Percentiles rank a stretch among this genome's conserved stretches.
Conservation (phyloP, 1,139 yeast genomes). For the Candida sp. region DNA sequence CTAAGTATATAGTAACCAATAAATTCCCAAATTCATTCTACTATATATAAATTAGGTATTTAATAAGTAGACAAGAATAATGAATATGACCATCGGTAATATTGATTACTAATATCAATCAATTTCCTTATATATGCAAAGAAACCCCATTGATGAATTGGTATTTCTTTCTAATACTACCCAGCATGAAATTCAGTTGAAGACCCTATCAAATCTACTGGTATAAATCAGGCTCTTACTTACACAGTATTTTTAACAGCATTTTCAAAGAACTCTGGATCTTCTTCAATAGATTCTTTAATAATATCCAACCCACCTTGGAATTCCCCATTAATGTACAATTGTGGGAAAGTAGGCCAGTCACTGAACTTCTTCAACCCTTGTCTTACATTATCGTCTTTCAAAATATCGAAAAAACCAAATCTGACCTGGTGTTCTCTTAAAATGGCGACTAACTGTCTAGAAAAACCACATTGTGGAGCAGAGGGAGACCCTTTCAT, state of each 20-base stretch:
- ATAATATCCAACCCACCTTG: slow-evolving; percentile 97
- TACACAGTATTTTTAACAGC: slow-evolving; percentile 28
- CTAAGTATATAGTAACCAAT: too few relatives aligned
- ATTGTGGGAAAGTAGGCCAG: slow-evolving; percentile 99
- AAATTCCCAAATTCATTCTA: too few relatives aligned
- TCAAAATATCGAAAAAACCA: slow-evolving; percentile 93
- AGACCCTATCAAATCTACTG: too few relatives aligned
- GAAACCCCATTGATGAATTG: too few relatives aligned
- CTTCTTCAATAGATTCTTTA: slow-evolving; percentile 87
- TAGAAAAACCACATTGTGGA: slow-evolving; percentile 96
- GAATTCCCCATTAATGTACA: slow-evolving; percentile 88
- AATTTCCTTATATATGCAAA: too few relatives aligned
- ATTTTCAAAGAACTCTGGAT: slow-evolving; percentile 77
- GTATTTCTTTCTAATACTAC: too few relatives aligned
- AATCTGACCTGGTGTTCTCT: slow-evolving; percentile 93
- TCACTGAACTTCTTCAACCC: slow-evolving; percentile 88
- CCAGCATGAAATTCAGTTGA: too few relatives aligned
- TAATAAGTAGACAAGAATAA: too few relatives aligned
- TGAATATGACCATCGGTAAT: too few relatives aligned
- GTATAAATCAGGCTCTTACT: not conserved
- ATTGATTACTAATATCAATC: too few relatives aligned
- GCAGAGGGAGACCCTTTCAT: slow-evolving; percentile 99
- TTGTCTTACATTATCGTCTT: slow-evolving; percentile 90
- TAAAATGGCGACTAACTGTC: slow-evolving; percentile 88
- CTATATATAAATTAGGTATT: too few relatives aligned